Conservation (phyloP, 1,284 basidiomycete species). For the Ceratobasidium sp. region DNA sequence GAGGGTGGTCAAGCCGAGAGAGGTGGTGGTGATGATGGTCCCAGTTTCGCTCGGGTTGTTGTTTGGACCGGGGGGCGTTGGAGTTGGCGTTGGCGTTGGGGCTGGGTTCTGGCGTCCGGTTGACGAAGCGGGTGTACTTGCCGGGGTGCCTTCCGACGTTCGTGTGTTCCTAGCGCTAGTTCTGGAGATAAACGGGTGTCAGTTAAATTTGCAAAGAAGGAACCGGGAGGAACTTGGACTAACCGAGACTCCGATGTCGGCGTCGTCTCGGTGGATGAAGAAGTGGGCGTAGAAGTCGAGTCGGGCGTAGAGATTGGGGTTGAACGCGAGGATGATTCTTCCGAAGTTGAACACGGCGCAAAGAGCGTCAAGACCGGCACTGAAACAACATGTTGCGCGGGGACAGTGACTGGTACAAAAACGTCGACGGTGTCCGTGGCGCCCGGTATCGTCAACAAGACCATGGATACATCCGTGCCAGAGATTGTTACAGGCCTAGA, state of each 20-base stretch:
- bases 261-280: not conserved
- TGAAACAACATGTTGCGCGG: not conserved
- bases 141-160: not conserved
- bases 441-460: slow-evolving; percentile 1
- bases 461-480: slow-evolving; percentile 1
- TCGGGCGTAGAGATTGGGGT: not conserved
- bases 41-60: slow-evolving; percentile 33
- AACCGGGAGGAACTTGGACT: not conserved
- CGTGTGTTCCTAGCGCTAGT: not conserved
- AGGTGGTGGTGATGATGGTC: slow-evolving; percentile 18
- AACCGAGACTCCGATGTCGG: slow-evolving; percentile 21
- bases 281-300: not conserved
- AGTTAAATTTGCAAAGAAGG: slow-evolving; percentile 1
- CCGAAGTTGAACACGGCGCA: slow-evolving; percentile 26
- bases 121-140: slow-evolving; percentile 2
- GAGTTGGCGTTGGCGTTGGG: not conserved
- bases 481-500: not conserved
- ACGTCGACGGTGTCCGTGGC: slow-evolving; percentile 21
- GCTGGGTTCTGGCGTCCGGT: not conserved
- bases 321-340: not conserved
- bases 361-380: slow-evolving; percentile 38
- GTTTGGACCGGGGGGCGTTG: not conserved
- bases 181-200: not conserved
- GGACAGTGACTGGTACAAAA: slow-evolving; percentile 7
- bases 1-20: slow-evolving; percentile 16